Conservation (phyloP, 352 stramenopile species). For the Blastocystis sp. region DNA sequence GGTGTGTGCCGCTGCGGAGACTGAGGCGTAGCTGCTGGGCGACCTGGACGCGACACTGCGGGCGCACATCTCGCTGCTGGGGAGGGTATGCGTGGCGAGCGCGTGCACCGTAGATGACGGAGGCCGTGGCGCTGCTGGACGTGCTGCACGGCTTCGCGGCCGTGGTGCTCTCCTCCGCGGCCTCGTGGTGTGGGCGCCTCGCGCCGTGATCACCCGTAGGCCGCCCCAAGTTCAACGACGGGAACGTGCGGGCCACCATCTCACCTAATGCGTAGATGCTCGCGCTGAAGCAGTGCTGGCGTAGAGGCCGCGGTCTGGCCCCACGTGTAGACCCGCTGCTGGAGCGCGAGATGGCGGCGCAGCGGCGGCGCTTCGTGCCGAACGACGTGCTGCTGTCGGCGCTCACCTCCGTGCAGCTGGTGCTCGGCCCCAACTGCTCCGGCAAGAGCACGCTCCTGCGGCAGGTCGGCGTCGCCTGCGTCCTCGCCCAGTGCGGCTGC, state of each 20-base stretch:
- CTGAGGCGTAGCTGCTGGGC: not conserved
- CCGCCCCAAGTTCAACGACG: conserved; percentile 17
- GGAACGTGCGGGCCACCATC: not conserved
- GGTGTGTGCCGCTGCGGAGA: not conserved
- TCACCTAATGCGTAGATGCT: conserved; percentile 1
- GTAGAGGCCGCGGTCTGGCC: not conserved
- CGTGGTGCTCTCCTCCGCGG: not conserved
- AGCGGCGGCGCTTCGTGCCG: not conserved
- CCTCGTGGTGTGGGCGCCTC: not conserved
- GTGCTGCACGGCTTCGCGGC: conserved; percentile 5
- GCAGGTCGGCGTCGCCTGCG: conserved; percentile 82
- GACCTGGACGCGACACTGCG: not conserved
- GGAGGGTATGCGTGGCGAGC: not conserved
- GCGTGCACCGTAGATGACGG: not conserved
- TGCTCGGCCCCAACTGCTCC: conserved; percentile 71
- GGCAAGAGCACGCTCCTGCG: conserved; percentile 88
- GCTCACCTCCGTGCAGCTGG: not conserved
- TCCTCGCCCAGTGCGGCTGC: conserved; percentile 87
- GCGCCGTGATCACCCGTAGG: not conserved
- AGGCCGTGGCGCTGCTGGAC: conserved; percentile 24
- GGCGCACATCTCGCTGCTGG: not conserved
- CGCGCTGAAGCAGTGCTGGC: conserved; percentile 32
- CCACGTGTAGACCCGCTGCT: conserved; percentile 11
- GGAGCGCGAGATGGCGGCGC: not conserved
- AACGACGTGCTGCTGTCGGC: conserved; percentile 28